Base-by-base conservation (phyloP, 1,284 basidiomycete genomes). In the Hemileia vastatrix region DNA sequence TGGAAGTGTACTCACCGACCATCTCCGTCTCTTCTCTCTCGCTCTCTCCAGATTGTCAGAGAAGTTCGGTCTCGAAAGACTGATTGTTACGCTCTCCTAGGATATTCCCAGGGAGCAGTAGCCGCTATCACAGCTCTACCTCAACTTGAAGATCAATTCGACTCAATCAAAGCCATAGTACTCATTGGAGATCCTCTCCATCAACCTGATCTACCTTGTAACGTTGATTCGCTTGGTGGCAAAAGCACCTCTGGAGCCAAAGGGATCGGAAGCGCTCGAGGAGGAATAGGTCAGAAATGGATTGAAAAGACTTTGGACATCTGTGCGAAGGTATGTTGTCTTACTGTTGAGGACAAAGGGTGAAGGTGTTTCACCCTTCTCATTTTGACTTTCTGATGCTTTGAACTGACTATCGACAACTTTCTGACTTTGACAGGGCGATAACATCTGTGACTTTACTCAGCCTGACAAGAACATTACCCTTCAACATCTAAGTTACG, bases 121-220 rank as follows among this genome's bases (percentile, higher is more conserved):
- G 69, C 68, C 9, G 68, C 70, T 9, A 54, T 63, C 60, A 60
- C 66, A 44, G 69, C 69, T n/a, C 47, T 71, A 19, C 51, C 65
- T 11, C 51, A 59, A 40, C 52, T 68, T 13, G 67, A 9, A 11
- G 40, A 18, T 21, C 11, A 9, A 9, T 9, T 15, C 15, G 36
- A 40, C 15, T 40, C 36, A 40, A 65, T 71, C 60, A 65, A 66
- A 49, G 70, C 57, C 53, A 68, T 71, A n/a, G 57, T 71, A 6
- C 50, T 69, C 4, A 64, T 70, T 11, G 70, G 70, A 48, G 57
- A 71, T 61, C 69, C 70, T 4, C 44, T 55, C 15, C 66, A 69
- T 57, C 65, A 67, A 60, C 45, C 67, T 24, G 56, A 58, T 24
- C 57, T 68, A 15, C 54, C 66, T 2, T 67, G 67, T 62, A 71